Conservation (phyloP, 2,329 filamentous ascomycete genomes). For the Cyphellophora europaea region DNA sequence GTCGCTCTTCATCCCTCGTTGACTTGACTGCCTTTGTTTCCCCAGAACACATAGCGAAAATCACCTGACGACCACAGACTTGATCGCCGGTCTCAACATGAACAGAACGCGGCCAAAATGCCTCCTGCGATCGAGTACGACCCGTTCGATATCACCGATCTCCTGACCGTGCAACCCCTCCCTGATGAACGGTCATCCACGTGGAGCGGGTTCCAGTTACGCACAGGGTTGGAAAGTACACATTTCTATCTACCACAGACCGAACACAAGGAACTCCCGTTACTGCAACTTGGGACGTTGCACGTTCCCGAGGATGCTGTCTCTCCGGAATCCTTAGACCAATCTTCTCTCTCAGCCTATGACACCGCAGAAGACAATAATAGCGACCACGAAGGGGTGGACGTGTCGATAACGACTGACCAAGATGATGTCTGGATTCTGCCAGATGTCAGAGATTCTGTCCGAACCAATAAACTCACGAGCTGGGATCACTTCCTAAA, state of each 20-base stretch:
- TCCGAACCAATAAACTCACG: slow-evolving; percentile 14
- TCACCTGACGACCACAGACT: no score
- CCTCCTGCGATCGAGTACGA: background rate
- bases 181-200: background rate
- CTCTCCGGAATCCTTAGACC: slow-evolving; percentile 5
- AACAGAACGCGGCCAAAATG: no score
- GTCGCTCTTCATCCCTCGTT: no score
- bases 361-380: slow-evolving; percentile 17
- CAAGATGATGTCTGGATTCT: slow-evolving; percentile 27
- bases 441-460: slow-evolving; percentile 16
- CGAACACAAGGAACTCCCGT: slow-evolving; percentile 6
- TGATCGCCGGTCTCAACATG: slow-evolving; percentile 1
- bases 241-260: slow-evolving; percentile 10
- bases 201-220: slow-evolving; percentile 15
- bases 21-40: no score
- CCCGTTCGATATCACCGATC: slow-evolving; percentile 4
- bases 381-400: slow-evolving; percentile 11
- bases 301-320: background rate
- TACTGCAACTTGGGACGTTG: slow-evolving; percentile 1
- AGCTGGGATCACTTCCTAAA: slow-evolving; percentile 35
- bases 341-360: slow-evolving; percentile 4
- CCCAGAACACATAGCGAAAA: no score
- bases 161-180: slow-evolving; percentile 3
- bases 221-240: slow-evolving; percentile 12
- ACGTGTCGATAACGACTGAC: slow-evolving; percentile 5